phyloP scores from a whole-genome alignment of 495 filamentous ascomycete species.

The Xylaria telfairii region DNA sequence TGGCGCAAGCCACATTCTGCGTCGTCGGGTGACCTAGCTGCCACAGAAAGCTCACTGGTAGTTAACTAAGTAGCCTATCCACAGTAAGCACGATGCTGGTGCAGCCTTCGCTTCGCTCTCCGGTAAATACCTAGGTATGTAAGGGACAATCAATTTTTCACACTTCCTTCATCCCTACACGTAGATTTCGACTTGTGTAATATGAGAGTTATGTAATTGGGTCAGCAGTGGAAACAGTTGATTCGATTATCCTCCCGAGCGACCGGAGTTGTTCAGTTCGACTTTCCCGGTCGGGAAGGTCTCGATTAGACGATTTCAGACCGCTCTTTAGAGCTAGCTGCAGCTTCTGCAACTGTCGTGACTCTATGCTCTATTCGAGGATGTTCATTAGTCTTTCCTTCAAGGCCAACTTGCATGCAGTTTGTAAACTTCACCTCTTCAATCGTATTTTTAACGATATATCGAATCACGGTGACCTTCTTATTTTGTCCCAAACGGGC shows the following conservation, averaged over 20 bases:
- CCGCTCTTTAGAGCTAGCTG: conserved; percentile 4
- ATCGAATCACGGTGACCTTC: conserved; percentile 37
- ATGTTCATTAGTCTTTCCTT: neutral
- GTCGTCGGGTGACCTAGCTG: neutral
- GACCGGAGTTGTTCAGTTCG: neutral
- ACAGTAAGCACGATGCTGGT: too few species aligned
- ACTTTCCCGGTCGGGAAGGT: neutral
- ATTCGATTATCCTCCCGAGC: conserved; percentile 2
- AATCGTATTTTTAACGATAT: conserved; percentile 23
- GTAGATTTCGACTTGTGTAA: neutral
- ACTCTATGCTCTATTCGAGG: conserved; percentile 5
- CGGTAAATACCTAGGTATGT: too few species aligned
- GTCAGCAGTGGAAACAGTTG: neutral
- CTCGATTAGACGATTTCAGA: conserved; percentile 5
- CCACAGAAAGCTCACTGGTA: too few species aligned
- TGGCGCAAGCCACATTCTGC: neutral
- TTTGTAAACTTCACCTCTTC: conserved; percentile 1
- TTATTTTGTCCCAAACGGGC: conserved; percentile 46
- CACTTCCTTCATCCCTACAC: neutral
- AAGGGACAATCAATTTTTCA: too few species aligned
- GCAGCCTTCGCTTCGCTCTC: too few species aligned
- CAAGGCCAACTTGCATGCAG: too few species aligned
- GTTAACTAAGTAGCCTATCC: too few species aligned
- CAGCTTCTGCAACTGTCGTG: conserved; percentile 10
- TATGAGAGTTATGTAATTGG: neutral